These are phyloP conservation scores for Penicillium palitans DNA, from an alignment of 2,329 filamentous ascomycete species.

Conservation along the genomic window DNA sequence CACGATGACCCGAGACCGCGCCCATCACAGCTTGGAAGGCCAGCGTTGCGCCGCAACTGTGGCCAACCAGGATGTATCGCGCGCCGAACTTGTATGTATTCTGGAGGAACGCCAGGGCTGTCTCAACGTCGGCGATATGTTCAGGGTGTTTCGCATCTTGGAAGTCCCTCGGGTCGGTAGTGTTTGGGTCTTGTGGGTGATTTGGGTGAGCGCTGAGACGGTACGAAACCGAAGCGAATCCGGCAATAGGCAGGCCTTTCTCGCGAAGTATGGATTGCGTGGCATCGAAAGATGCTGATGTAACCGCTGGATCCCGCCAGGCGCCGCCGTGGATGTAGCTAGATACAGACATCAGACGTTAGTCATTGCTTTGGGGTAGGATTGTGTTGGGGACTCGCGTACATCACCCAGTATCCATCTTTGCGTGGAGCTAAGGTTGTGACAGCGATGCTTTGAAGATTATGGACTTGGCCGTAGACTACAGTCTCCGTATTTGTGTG, in stretches of 20 bases:
- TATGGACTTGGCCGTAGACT: conserved; percentile 31
- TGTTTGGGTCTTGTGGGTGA: conserved; percentile 38
- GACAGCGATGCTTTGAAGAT: conserved; percentile 38
- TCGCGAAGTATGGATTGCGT: conserved; percentile 37
- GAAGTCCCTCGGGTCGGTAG: conserved; percentile 29
- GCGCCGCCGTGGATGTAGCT: conserved; percentile 53
- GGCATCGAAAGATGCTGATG: conserved; percentile 37
- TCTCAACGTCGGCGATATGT: conserved; percentile 45
- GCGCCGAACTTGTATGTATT: conserved; percentile 40
- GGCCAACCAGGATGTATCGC: conserved; percentile 47
- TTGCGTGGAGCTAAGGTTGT: conserved; percentile 23
- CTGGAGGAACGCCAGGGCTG: conserved; percentile 45
- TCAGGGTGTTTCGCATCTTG: conserved; percentile 47
- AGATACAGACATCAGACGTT: not conserved
- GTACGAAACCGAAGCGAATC: conserved; percentile 49
- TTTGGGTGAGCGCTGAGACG: conserved; percentile 46
- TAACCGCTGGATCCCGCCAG: conserved; percentile 49
- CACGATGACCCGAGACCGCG: conserved; percentile 16
- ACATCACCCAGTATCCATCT: conserved; percentile 45
- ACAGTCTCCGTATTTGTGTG: conserved; percentile 20
- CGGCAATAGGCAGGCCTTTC: conserved; percentile 34
- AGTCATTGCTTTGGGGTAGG: conserved; percentile 2
- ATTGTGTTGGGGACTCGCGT: conserved; percentile 14
- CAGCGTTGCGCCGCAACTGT: conserved; percentile 50
- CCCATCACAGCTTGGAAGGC: conserved; percentile 48